phyloP scores from a whole-genome alignment of 2,329 filamentous ascomycete genomes.

The Drechslerella stenobrocha region DNA sequence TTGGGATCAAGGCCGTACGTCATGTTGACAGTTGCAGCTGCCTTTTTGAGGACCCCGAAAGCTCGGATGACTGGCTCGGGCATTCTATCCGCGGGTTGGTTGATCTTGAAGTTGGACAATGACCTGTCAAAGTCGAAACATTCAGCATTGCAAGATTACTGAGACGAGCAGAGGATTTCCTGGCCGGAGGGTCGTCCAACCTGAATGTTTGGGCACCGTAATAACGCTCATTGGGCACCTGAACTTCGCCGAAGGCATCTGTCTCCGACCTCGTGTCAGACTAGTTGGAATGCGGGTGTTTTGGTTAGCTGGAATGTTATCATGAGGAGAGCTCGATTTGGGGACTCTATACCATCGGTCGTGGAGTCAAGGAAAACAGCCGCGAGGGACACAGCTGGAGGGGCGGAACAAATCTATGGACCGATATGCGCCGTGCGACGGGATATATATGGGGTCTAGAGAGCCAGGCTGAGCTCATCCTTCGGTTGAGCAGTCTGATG shows the following conservation, averaged over 20 bases:
- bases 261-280: conserved; percentile 76
- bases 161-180: not conserved
- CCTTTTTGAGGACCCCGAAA: conserved; percentile 96
- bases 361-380: conserved; percentile 11
- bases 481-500: not conserved
- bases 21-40: conserved; percentile 94
- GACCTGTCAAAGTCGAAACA: conserved; percentile 60
- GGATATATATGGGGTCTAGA: conserved; percentile 9
- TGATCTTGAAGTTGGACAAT: conserved; percentile 97
- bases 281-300: too few relatives aligned
- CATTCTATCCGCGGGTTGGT: conserved; percentile 99
- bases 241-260: conserved; percentile 96
- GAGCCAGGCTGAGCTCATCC: conserved; percentile 27
- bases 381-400: conserved; percentile 6
- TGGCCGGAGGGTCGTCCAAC: conserved; percentile 27
- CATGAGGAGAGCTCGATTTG: not conserved
- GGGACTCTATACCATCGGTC: conserved; percentile 19
- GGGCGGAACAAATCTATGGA: not conserved
- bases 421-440: conserved; percentile 9
- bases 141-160: not conserved
- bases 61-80: conserved; percentile 87
- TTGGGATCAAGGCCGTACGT: conserved; percentile 88
- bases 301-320: not conserved
- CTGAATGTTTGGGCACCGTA: conserved; percentile 98
- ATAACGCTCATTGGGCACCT: conserved; percentile 90